phyloP scores from a whole-genome alignment of 2,329 filamentous ascomycete species.

The Elsinoe perseae region DNA sequence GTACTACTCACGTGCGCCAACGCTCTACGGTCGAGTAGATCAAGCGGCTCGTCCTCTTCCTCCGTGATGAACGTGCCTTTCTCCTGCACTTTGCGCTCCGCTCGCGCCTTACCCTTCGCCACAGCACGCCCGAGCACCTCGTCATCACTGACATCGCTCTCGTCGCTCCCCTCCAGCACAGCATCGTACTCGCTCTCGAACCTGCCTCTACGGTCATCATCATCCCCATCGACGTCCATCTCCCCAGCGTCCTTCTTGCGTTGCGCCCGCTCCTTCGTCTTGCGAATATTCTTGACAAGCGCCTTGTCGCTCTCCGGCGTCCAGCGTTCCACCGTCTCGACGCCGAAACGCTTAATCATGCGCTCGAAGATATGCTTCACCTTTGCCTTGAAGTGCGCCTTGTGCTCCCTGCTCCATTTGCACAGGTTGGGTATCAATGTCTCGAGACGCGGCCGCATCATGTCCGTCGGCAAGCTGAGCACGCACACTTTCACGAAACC shows the following conservation, averaged over 20 bases:
- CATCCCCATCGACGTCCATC: conserved; percentile 43
- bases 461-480: conserved; percentile 69
- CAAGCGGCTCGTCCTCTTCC: conserved; percentile 88
- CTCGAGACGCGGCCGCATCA: conserved; percentile 69
- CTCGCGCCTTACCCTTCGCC: conserved; percentile 50
- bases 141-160: conserved; percentile 55
- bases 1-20: conserved; percentile 90
- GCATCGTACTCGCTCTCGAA: conserved; percentile 94
- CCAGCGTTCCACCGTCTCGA: conserved; percentile 67
- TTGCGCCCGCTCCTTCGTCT: conserved; percentile 86
- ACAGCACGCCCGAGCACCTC: conserved; percentile 45
- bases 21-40: conserved; percentile 80
- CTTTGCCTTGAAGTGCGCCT: conserved; percentile 92
- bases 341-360: conserved; percentile 85
- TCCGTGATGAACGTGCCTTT: conserved; percentile 75
- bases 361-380: conserved; percentile 97
- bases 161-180: conserved; percentile 64
- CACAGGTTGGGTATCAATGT: conserved; percentile 82
- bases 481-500: conserved; percentile 96
- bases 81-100: conserved; percentile 42
- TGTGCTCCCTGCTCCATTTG: conserved; percentile 96
- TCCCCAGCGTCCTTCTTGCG: conserved; percentile 69
- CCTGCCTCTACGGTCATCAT: conserved; percentile 45
- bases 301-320: conserved; percentile 84
- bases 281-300: conserved; percentile 87